Conservation (phyloP, 2,329 filamentous ascomycete species). For the Lasiodiplodia gonubiensis region DNA sequence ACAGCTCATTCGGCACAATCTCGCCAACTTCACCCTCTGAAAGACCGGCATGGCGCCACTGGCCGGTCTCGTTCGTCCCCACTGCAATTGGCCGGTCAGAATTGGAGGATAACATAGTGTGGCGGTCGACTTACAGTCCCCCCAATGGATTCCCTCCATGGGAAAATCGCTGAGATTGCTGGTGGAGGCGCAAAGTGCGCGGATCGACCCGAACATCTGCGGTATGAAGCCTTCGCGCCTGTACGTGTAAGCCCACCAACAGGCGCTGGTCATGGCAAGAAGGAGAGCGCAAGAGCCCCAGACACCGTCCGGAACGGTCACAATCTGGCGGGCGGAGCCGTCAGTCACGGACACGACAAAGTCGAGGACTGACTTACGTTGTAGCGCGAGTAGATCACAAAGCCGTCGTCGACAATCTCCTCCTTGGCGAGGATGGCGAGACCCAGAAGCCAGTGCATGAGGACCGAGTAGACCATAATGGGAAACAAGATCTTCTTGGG, state of each 20-base stretch:
- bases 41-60: conserved; percentile 40
- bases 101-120: background rate
- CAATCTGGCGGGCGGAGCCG: conserved; percentile 33
- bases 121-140: conserved; percentile 9
- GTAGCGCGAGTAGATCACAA: conserved; percentile 36
- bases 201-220: conserved; percentile 43
- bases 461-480: conserved; percentile 38
- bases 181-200: conserved; percentile 38
- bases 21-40: conserved; percentile 35
- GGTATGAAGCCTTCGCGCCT: conserved; percentile 41
- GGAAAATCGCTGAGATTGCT: conserved; percentile 40
- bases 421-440: conserved; percentile 26
- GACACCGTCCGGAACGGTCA: conserved; percentile 35
- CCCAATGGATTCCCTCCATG: conserved; percentile 26
- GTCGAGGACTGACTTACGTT: conserved; percentile 29
- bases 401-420: conserved; percentile 1
- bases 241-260: conserved; percentile 42
- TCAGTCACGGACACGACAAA: background rate
- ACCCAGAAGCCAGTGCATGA: conserved; percentile 43
- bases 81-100: background rate
- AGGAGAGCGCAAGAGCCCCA: conserved; percentile 39
- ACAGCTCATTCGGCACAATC: conserved; percentile 40
- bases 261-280: conserved; percentile 39
- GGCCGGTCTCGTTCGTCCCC: conserved; percentile 38
- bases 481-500: conserved; percentile 41